Evolutionary conservation across 2,329 filamentous ascomycete genomes (phyloP).

Genomic region (Trichoderma sp.): DNA sequence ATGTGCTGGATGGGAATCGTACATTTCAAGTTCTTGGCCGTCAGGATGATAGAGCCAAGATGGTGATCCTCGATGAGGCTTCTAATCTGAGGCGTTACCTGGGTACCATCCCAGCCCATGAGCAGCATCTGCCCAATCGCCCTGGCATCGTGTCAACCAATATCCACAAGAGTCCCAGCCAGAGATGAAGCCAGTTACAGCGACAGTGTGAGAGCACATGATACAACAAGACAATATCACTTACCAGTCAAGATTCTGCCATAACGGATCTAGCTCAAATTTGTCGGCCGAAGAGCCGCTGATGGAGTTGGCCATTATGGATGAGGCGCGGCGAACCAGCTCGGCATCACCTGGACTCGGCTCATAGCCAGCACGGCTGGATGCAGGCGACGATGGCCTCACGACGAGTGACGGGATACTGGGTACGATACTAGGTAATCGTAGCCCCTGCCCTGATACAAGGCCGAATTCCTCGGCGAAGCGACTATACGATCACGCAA

Average conservation of each 20-base stretch:
- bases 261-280: conserved; percentile 61
- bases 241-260: conserved; percentile 78
- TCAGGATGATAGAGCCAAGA: conserved; percentile 83
- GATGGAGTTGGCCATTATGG: conserved; percentile 35
- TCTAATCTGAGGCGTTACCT: conserved; percentile 80
- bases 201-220: not conserved
- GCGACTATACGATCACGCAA: not conserved
- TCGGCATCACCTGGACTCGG: conserved; percentile 14
- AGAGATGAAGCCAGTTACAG: not conserved
- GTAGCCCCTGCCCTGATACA: not conserved
- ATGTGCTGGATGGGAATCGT: conserved; percentile 41
- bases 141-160: conserved; percentile 48
- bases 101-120: conserved; percentile 85
- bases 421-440: no score
- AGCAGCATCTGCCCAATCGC: conserved; percentile 77
- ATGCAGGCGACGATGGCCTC: not conserved
- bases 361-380: conserved; percentile 5
- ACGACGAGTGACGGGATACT: not conserved
- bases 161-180: conserved; percentile 11
- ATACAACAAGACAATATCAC: conserved; percentile 39
- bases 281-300: conserved; percentile 39
- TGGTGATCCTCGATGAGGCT: conserved; percentile 82
- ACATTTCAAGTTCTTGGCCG: conserved; percentile 87
- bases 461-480: not conserved
- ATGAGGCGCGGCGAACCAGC: conserved; percentile 26